Conservation (phyloP, 1,284 basidiomycete genomes). For the Austropuccinia psidii region DNA sequence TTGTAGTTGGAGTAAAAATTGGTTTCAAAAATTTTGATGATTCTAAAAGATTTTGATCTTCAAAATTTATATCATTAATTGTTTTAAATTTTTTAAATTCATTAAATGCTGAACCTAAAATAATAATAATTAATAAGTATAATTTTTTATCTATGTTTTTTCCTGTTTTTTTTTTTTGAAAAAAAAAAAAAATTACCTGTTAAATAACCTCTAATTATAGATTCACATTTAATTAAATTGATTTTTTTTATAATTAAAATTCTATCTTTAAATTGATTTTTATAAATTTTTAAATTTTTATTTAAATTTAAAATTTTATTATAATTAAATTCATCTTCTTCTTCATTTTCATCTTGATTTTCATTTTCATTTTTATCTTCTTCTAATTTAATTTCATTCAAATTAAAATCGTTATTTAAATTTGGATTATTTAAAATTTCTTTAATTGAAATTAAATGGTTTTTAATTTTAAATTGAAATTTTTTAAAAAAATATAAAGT, state of each 20-base stretch:
- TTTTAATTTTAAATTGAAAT: conserved; percentile 62
- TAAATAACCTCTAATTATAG: conserved; percentile 92
- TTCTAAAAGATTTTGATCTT: conserved; percentile 74
- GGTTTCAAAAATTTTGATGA: conserved; percentile 72
- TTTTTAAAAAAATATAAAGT: conserved; percentile 94
- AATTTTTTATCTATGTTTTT: not conserved
- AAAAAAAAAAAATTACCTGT: conserved; percentile 56
- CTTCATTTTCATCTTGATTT: not conserved
- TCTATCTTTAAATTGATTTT: conserved; percentile 65
- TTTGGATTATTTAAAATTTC: conserved; percentile 42
- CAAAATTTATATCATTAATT: conserved; percentile 75
- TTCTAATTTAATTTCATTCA: not conserved
- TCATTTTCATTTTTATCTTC: not conserved
- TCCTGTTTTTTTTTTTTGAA: not conserved
- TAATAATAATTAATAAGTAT: not conserved
- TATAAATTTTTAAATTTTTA: too few relatives aligned
- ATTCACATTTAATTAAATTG: conserved; percentile 86
- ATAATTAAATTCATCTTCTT: too few relatives aligned
- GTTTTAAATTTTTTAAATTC: conserved; percentile 86
- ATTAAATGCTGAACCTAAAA: conserved; percentile 78
- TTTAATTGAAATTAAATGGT: conserved; percentile 75
- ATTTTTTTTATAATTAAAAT: conserved; percentile 88
- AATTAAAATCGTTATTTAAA: conserved; percentile 38
- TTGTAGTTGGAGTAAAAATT: conserved; percentile 92
- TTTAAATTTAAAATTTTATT: too few relatives aligned